Evolutionary conservation across 495 filamentous ascomycete species (phyloP).

Genomic region (Hyaloscypha variabilis): DNA sequence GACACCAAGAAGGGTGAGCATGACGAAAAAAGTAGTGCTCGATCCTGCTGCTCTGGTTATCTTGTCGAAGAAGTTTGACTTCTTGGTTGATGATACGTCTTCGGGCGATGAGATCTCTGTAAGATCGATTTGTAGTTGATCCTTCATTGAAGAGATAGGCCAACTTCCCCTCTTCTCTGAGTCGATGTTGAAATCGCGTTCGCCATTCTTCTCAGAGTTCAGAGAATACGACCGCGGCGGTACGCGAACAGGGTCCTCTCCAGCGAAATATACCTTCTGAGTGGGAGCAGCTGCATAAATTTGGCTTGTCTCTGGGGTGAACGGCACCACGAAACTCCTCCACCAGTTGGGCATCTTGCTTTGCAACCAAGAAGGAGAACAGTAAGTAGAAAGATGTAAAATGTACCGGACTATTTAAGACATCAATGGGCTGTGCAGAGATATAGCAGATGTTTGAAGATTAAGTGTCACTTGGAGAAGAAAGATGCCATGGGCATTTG

Average conservation of each 20-base stretch:
- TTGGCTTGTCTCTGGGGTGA: conserved; percentile 11
- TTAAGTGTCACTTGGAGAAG: no score
- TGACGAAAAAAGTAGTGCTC: conserved; percentile 21
- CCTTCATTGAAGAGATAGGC: not conserved
- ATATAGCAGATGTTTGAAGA: not conserved
- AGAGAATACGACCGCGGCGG: conserved; percentile 7
- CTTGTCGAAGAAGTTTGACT: conserved; percentile 17
- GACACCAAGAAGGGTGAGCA: conserved; percentile 12
- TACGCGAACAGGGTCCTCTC: not conserved
- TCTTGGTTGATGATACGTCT: conserved; percentile 33
- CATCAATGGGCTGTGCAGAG: not conserved
- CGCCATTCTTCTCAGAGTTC: conserved; percentile 2
- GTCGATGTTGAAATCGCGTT: not conserved
- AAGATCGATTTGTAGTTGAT: conserved; percentile 66
- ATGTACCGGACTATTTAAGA: not conserved
- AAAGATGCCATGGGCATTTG: no score
- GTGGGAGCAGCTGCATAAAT: conserved; percentile 23
- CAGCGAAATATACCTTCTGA: conserved; percentile 12
- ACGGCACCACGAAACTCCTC: conserved; percentile 9
- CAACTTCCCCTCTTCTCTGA: no score
- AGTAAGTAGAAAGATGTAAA: not conserved
- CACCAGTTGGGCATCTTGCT: conserved; percentile 16
- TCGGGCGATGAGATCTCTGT: conserved; percentile 71
- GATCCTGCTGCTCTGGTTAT: conserved; percentile 21
- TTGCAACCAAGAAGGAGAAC: not conserved